Percentiles rank a stretch among this genome's conserved stretches.
Conservation (phyloP, 441 rosid species). For the Brassica hybrid region DNA sequence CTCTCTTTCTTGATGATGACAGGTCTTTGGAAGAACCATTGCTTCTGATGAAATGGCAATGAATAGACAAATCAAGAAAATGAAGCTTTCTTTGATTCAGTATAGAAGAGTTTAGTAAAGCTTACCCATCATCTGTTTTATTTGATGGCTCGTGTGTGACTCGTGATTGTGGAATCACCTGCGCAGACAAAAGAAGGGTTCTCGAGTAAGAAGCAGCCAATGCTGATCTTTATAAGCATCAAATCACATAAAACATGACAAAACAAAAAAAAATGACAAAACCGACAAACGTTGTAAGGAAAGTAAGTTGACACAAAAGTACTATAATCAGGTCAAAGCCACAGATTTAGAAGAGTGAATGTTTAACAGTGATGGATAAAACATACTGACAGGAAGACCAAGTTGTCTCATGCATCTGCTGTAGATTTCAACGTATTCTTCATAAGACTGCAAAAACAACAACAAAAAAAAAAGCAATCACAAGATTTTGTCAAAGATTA, state of each 20-base stretch:
- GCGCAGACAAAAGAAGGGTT: slow-evolving; percentile 12
- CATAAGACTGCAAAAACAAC: slow-evolving; percentile 78
- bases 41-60: slow-evolving; percentile 27
- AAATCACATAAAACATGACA: neutral
- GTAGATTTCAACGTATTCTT: slow-evolving; percentile 88
- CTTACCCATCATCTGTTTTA: slow-evolving; percentile 65
- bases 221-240: slow-evolving; percentile 13
- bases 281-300: neutral
- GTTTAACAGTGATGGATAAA: slow-evolving; percentile 18
- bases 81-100: slow-evolving; percentile 12
- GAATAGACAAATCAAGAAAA: neutral
- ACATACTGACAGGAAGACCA: slow-evolving; percentile 69
- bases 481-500: slow-evolving; percentile 37
- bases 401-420: slow-evolving; percentile 71
- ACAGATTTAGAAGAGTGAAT: neutral
- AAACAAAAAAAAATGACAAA: neutral
- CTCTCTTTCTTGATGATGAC: slow-evolving; percentile 41
- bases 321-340: slow-evolving; percentile 2
- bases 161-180: slow-evolving; percentile 57
- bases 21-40: slow-evolving; percentile 38
- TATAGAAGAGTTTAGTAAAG: slow-evolving; percentile 19
- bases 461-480: slow-evolving; percentile 14
- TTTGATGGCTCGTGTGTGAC: slow-evolving; percentile 55
- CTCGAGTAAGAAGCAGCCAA: neutral
- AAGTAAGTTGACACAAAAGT: slow-evolving; percentile 14